These are phyloP conservation scores for Leptomonas seymouri DNA, from an alignment of 208 protist genomes.

Conservation along the genomic window DNA sequence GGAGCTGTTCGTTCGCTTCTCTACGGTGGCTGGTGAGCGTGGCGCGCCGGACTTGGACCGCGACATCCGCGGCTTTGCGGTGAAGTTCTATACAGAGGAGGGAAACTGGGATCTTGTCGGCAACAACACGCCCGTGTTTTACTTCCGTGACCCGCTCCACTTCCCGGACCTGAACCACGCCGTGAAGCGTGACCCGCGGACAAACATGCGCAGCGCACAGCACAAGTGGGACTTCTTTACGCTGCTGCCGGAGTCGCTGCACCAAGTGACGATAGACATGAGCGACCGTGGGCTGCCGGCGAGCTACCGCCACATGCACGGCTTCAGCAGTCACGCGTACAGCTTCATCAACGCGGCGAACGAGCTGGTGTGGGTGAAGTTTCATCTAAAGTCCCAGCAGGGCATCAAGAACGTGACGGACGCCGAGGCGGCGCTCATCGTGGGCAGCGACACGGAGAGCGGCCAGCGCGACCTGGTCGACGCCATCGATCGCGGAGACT, in stretches of 20 bases:
- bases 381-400: conserved; percentile 71
- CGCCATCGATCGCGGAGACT: conserved; percentile 52
- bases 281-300: conserved; percentile 60
- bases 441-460: conserved; percentile 54
- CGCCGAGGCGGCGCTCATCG: conserved; percentile 69
- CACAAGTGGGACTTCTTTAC: conserved; percentile 76
- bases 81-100: conserved; percentile 42
- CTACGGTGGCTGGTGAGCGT: conserved; percentile 72
- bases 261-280: conserved; percentile 76
- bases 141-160: conserved; percentile 43
- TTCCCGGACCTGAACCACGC: conserved; percentile 79
- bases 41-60: conserved; percentile 31
- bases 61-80: conserved; percentile 38
- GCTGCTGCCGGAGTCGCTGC: conserved; percentile 57
- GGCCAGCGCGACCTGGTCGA: conserved; percentile 74
- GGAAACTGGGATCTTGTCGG: conserved; percentile 84
- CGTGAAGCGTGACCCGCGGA: conserved; percentile 73
- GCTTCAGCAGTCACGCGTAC: conserved; percentile 64
- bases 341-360: conserved; percentile 67
- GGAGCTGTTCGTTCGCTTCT: conserved; percentile 79
- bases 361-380: conserved; percentile 66
- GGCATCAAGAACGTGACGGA: conserved; percentile 64
- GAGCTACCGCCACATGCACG: conserved; percentile 69
- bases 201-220: conserved; percentile 47
- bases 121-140: conserved; percentile 85